Base-by-base conservation (phyloP, 106 monocot genomes). In the Dactylorhiza incarnata region DNA sequence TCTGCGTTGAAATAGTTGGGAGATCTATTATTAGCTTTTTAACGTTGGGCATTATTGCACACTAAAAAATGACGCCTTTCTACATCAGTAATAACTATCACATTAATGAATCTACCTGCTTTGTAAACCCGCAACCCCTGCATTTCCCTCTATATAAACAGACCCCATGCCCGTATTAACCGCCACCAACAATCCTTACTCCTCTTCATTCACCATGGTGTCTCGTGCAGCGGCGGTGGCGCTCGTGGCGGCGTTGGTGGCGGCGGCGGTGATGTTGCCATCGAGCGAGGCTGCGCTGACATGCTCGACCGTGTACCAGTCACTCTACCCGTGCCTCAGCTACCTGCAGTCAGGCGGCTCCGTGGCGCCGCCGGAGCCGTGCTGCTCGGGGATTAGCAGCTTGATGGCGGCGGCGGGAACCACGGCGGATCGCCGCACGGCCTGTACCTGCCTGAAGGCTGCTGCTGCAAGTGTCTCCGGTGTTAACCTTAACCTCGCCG, bases 371-470 rank as follows among this genome's bases (percentile, higher is more conserved):
- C 4, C 58, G 5, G 0, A 17, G 2, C 10, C 1, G 5, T 82
- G 82, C 77, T 82, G 82, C 52, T 46, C 2, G n/a, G 82, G 82
- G 22, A 73, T 82, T 1, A 37, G 44, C 49, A 10, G 9, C 48
- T 70, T 82, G 52, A n/a, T 61, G 12, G 76, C 29, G 0, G 29
- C 37, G 48, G 82, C 82, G n/a, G 19, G 24, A 0, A 65, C 73
- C 2, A 63, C 48, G 7, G 62, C 77, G 11, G 77, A 77, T 43
- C 82, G 82, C 73, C 76, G 61, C 29, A 23, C 37, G 2, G 77
- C 73, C 44, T 82, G 82, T 77, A 11, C 1, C 1, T 82, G 82
- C 65, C 62, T 82, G 14, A 82, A 82, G 77, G 51, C 51, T 0
- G 53, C 46, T 17, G 72, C 82, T 2, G 48, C 70, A 5, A 49